Base-by-base conservation (phyloP, 1,139 yeast species). In the Kodamaea fungicola region DNA sequence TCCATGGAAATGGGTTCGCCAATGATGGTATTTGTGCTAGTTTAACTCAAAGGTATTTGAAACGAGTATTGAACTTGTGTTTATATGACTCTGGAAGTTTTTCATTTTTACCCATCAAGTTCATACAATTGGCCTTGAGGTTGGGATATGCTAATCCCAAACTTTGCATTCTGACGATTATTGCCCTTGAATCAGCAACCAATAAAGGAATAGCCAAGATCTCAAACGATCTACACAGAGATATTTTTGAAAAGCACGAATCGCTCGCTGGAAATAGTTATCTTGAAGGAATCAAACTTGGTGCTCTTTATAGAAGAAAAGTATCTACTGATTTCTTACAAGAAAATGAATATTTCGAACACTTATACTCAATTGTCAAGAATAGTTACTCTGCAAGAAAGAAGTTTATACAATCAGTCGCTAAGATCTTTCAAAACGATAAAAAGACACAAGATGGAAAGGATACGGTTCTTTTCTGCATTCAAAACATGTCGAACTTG, bases 91-190 rank as follows among this genome's bases (percentile, higher is more conserved):
- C 76, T 30, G 66, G 69, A 1, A 63, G 61, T 4, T 59, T 62
- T 30, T 74, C 87, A 0, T 53, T 62, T 30, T 51, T 69, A 3
- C 78, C 85, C 1, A 69, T 82, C 6, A 64, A 70, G 28, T 76
- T 81, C 45, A 52, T 86, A 28, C 76, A 71, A 39, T 55, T 76
- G 32, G 73, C 83, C 21, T 69, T 83, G 3, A 67, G 68, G 24
- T 67, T 78, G 35, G 95, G 95, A 0, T 81, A 77, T 56, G 84
- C 83, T 1, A 86, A 83, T 51, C 96, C 95, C 1, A 76, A 83
- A 39, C 50, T 70, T 5, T 78, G 89, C 46, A 74, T 82, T 8
- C 75, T 90, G 0, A 80, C 88, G 0, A 67, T 85, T 2, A 72
- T 87, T 39, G 92, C 92, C 0, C 61, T 88, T 30, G 80, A 81